These are phyloP conservation scores for Hagleromyces aurorensis DNA, from an alignment of 805 yeast species.

Conservation along the genomic window DNA sequence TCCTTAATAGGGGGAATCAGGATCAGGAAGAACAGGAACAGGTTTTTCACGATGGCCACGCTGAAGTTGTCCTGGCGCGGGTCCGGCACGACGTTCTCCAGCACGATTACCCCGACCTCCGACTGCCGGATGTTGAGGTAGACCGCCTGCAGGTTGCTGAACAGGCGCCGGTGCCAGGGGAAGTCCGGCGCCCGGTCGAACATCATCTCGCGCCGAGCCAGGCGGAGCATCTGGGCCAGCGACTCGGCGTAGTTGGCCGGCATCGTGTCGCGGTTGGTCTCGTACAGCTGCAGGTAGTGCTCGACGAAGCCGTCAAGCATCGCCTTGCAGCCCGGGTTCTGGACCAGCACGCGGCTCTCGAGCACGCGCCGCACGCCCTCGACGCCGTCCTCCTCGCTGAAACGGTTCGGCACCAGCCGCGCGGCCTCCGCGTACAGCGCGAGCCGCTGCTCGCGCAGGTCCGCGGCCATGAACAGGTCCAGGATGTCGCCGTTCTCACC, in stretches of 20 bases:
- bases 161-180: slow-evolving; percentile 8
- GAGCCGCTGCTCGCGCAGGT: slow-evolving; percentile 7
- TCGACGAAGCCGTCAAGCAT: slow-evolving; percentile 8
- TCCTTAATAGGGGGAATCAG: slow-evolving; percentile 16
- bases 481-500: slow-evolving; percentile 4
- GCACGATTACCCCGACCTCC: slow-evolving; percentile 5
- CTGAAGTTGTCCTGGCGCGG: slow-evolving; percentile 14
- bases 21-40: slow-evolving; percentile 16
- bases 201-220: slow-evolving; percentile 8
- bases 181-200: slow-evolving; percentile 4
- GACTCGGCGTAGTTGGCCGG: slow-evolving; percentile 10
- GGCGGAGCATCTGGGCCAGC: slow-evolving; percentile 8
- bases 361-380: slow-evolving; percentile 5
- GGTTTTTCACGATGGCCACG: slow-evolving; percentile 16
- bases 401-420: too few relatives aligned
- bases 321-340: slow-evolving; percentile 8
- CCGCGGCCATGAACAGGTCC: slow-evolving; percentile 12
- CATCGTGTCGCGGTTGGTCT: slow-evolving; percentile 8
- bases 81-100: slow-evolving; percentile 19
- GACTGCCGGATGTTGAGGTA: slow-evolving; percentile 4
- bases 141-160: slow-evolving; percentile 2
- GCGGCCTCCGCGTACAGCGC: slow-evolving; percentile 4
- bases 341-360: slow-evolving; percentile 3
- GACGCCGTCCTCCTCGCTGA: slow-evolving; percentile 7
- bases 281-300: slow-evolving; percentile 9